These are phyloP conservation scores for thale cress (Arabidopsis thaliana) DNA, from an alignment of 345 rosid genomes.

Conservation along the genomic window DNA sequence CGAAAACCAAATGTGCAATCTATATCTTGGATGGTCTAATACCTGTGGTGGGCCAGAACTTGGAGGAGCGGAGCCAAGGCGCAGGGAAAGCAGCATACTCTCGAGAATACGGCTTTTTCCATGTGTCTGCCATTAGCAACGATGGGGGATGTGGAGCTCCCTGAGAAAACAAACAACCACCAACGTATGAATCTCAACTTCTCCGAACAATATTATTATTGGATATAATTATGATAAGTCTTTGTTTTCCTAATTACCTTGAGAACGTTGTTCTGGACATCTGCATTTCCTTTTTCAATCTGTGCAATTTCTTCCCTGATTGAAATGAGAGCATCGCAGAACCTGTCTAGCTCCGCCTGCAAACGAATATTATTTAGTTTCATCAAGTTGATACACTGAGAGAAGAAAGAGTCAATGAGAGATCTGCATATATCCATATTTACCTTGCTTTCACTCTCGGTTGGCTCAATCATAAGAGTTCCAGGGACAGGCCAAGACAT, in stretches of 20 bases:
- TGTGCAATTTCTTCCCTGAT: constrained; percentile 92
- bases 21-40: constrained; percentile 18
- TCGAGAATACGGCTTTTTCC: constrained; percentile 91
- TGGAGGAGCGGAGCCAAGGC: constrained; percentile 86
- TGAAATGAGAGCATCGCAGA: constrained; percentile 94
- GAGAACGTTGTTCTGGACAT: constrained; percentile 86
- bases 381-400: constrained; percentile 14
- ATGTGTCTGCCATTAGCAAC: constrained; percentile 95
- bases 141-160: constrained; percentile 99
- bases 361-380: constrained; percentile 28
- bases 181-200: constrained; percentile 12
- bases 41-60: constrained; percentile 98
- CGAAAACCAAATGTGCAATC: neutral
- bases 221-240: constrained; percentile 9
- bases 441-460: constrained; percentile 99
- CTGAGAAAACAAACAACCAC: constrained; percentile 49
- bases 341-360: constrained; percentile 98
- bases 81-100: constrained; percentile 98
- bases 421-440: constrained; percentile 12
- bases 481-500: constrained; percentile 99
- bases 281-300: constrained; percentile 95
- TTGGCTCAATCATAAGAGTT: constrained; percentile 98
- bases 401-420: constrained; percentile 1
- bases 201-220: neutral
- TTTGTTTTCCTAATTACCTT: constrained; percentile 57